Percentiles rank a stretch among this genome's conserved stretches.
phyloP scores from a whole-genome alignment of 2,329 filamentous ascomycete species.

The Saccharata proteae region DNA sequence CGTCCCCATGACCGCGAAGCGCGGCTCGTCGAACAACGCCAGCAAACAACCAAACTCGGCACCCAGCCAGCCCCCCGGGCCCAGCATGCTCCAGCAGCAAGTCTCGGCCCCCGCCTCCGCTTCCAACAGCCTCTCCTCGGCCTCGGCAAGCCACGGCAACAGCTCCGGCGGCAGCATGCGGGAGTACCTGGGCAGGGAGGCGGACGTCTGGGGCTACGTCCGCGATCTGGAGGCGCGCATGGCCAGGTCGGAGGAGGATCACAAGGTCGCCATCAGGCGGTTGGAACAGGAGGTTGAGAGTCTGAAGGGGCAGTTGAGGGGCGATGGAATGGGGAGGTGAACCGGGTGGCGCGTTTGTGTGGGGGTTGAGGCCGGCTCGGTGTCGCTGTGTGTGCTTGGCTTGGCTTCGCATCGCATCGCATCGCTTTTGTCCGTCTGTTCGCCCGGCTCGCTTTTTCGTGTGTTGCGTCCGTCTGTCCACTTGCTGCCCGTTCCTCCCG shows the following conservation, averaged over 20 bases:
- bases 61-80: constrained; percentile 19
- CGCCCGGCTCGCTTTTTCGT: no score
- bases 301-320: constrained; percentile 24
- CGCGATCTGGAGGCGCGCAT: constrained; percentile 51
- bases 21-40: constrained; percentile 10
- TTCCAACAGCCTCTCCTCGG: constrained; percentile 29
- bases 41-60: constrained; percentile 12
- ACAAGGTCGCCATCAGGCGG: constrained; percentile 31
- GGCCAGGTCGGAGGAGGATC: constrained; percentile 34
- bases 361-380: no score
- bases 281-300: constrained; percentile 33
- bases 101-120: constrained; percentile 23
- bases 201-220: constrained; percentile 59
- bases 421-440: no score
- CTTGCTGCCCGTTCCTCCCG: no score
- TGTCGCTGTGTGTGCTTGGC: no score
- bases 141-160: constrained; percentile 40
- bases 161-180: constrained; percentile 49
- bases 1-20: constrained; percentile 18
- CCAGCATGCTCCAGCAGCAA: constrained; percentile 30
- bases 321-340: no score
- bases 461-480: no score
- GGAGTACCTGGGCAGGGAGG: constrained; percentile 46
- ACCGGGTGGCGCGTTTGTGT: no score
- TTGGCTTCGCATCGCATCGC: no score